Percentiles rank a stretch among this genome's conserved stretches.
These are phyloP conservation scores for Boletus rufocinnamomeus DNA, from an alignment of 768 basidiomycete species.

Conservation along the genomic window DNA sequence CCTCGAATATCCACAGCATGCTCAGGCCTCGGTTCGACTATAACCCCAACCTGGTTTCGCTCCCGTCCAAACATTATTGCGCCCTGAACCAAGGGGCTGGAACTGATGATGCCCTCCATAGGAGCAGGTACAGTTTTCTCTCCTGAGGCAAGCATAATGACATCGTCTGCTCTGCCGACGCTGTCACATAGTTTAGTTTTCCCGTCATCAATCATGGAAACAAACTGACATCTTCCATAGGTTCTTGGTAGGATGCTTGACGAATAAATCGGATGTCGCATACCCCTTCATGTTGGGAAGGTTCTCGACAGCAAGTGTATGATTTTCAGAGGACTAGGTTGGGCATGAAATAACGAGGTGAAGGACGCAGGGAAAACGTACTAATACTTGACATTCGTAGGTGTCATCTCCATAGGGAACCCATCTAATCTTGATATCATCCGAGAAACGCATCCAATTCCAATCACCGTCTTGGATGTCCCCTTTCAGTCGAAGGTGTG, in stretches of 20 bases:
- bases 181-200: slow-evolving; percentile 20
- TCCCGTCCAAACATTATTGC: slow-evolving; percentile 37
- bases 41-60: slow-evolving; percentile 32
- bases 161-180: slow-evolving; percentile 41
- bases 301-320: slow-evolving; percentile 30
- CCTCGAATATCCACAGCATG: slow-evolving; percentile 17
- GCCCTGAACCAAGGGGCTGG: slow-evolving; percentile 24
- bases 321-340: slow-evolving; percentile 6
- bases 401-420: slow-evolving; percentile 33
- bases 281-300: slow-evolving; percentile 36
- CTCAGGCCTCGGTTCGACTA: slow-evolving; percentile 30
- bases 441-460: slow-evolving; percentile 13
- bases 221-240: slow-evolving; percentile 45
- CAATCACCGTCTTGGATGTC: slow-evolving; percentile 22
- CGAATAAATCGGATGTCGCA: slow-evolving; percentile 46
- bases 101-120: slow-evolving; percentile 32
- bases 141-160: slow-evolving; percentile 34
- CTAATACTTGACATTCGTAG: slow-evolving; percentile 41
- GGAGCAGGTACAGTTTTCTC: slow-evolving; percentile 37
- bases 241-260: slow-evolving; percentile 44
- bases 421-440: slow-evolving; percentile 29
- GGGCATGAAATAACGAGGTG: background rate
- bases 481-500: background rate
- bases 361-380: slow-evolving; percentile 13
- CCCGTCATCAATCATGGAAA: background rate